These are phyloP conservation scores for Stylonectria norvegica DNA, from an alignment of 2,329 filamentous ascomycete species.

Conservation along the genomic window DNA sequence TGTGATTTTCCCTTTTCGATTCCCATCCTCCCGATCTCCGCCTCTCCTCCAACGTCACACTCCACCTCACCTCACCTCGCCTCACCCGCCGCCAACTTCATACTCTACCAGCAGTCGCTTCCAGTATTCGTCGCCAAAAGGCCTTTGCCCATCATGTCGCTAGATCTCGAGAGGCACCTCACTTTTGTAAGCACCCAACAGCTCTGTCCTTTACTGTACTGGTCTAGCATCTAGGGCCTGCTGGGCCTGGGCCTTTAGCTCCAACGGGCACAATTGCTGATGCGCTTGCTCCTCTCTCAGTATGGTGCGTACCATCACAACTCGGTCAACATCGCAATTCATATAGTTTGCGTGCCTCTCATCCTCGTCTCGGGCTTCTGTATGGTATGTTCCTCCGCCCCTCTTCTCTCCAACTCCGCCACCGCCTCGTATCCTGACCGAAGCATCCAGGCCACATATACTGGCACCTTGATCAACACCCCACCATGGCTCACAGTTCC, in stretches of 20 bases:
- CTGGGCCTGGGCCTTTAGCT: constrained; percentile 5
- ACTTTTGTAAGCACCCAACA: constrained; percentile 62
- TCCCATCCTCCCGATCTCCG: not conserved
- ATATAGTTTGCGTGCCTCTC: constrained; percentile 74
- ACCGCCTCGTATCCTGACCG: constrained; percentile 7
- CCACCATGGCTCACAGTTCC: constrained; percentile 66
- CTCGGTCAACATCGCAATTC: constrained; percentile 71
- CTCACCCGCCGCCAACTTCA: constrained; percentile 3
- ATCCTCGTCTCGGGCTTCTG: constrained; percentile 69
- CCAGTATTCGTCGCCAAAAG: too few species aligned
- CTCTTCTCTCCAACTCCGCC: too few species aligned
- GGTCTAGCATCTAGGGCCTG: not conserved
- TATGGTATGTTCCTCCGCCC: constrained; percentile 53
- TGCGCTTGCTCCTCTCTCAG: constrained; percentile 39
- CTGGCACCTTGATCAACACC: constrained; percentile 58
- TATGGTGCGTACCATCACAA: constrained; percentile 84
- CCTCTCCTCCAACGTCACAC: not conserved
- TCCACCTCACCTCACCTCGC: not conserved
- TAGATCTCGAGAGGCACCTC: constrained; percentile 79
- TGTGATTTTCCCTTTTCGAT: not conserved
- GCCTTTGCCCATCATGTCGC: constrained; percentile 50
- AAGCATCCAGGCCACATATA: constrained; percentile 54
- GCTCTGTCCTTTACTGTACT: not conserved
- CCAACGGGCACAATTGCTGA: too few species aligned
- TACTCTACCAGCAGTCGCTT: too few species aligned